phyloP scores from a whole-genome alignment of 306 rosid genomes.

The Rubus parviflorus region DNA sequence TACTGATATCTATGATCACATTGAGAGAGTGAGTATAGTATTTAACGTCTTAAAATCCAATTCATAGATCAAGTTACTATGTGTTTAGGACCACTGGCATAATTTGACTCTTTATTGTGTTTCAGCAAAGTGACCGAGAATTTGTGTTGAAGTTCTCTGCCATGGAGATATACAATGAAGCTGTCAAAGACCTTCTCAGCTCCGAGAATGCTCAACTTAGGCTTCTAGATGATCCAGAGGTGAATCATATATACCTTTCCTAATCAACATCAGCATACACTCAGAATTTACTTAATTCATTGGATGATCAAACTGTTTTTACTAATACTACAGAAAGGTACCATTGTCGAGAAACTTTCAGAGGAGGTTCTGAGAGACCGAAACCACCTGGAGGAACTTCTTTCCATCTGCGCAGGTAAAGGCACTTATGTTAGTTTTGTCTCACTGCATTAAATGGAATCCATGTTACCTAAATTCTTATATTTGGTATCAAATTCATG shows the following conservation, averaged over 20 bases:
- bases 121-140: conserved; percentile 67
- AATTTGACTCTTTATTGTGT: conserved; percentile 29
- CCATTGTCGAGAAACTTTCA: conserved; percentile 73
- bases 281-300: background rate
- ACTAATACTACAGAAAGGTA: conserved; percentile 61
- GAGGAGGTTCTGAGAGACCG: conserved; percentile 66
- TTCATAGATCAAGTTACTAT: background rate
- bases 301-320: conserved; percentile 19
- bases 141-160: conserved; percentile 83
- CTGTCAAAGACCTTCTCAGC: conserved; percentile 75
- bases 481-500: conserved; percentile 4
- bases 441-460: background rate
- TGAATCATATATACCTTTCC: conserved; percentile 20
- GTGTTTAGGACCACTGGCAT: background rate
- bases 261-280: background rate
- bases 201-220: conserved; percentile 54
- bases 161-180: conserved; percentile 91
- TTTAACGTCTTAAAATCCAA: background rate
- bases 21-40: conserved; percentile 47
- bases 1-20: conserved; percentile 64
- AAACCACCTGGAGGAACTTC: conserved; percentile 59
- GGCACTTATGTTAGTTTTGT: background rate
- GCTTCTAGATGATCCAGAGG: conserved; percentile 94
- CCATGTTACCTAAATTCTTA: conserved; percentile 19
- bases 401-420: conserved; percentile 71